These are phyloP conservation scores for Forsythia suspensa DNA, from an alignment of 257 asterid genomes.

Conservation along the genomic window DNA sequence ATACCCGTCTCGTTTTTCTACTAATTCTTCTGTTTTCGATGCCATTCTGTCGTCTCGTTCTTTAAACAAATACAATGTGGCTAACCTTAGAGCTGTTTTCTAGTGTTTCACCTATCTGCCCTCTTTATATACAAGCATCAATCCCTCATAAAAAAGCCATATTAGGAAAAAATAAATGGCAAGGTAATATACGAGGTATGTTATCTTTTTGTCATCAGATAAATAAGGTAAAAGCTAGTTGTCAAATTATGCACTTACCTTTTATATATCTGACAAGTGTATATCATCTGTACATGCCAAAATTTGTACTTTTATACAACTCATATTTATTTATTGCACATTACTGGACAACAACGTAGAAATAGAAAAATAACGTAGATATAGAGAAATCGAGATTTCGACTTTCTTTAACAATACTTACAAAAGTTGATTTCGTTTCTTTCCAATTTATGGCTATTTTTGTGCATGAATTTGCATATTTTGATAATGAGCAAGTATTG, in stretches of 20 bases:
- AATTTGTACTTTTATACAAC: background rate
- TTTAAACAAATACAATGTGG: background rate
- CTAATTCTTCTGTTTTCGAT: background rate
- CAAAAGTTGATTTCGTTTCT: too few relatives aligned
- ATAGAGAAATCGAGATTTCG: too few relatives aligned
- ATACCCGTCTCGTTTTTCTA: background rate
- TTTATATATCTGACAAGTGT: background rate
- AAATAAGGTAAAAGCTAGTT: background rate
- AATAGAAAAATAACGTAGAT: too few relatives aligned
- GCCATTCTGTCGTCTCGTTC: background rate
- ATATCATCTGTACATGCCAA: background rate
- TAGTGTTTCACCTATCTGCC: background rate
- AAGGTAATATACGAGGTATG: background rate
- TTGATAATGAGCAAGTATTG: too few relatives aligned
- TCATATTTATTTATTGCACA: background rate
- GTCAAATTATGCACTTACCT: background rate
- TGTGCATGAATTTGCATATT: too few relatives aligned
- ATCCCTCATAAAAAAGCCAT: background rate
- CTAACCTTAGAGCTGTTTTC: background rate
- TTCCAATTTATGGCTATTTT: too few relatives aligned
- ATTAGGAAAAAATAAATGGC: background rate
- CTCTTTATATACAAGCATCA: background rate
- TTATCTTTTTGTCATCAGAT: background rate
- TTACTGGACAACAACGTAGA: too few relatives aligned
- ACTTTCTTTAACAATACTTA: too few relatives aligned